These are phyloP conservation scores for Eucalyptus paniculata DNA, from an alignment of 345 rosid genomes.

Conservation along the genomic window DNA sequence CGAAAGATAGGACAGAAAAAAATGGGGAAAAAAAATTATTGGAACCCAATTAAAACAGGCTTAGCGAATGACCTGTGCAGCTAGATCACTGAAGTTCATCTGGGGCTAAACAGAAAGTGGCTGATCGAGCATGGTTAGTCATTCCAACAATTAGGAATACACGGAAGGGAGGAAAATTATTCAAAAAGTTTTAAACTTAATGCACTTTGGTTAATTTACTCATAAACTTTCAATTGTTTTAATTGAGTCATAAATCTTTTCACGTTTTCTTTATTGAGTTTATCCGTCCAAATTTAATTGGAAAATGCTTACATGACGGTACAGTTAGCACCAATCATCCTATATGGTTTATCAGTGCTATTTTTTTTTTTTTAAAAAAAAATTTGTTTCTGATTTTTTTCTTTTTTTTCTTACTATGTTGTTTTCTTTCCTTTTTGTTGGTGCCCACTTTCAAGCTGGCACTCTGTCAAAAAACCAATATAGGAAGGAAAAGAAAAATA, in stretches of 20 bases:
- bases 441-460: background rate
- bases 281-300: background rate
- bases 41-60: background rate
- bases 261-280: background rate
- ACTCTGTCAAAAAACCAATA: background rate
- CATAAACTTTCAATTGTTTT: background rate
- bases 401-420: too few relatives aligned
- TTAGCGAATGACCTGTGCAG: background rate
- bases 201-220: background rate
- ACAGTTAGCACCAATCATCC: background rate
- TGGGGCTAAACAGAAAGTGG: background rate
- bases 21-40: background rate
- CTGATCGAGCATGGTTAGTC: background rate
- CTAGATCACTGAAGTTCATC: background rate
- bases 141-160: background rate
- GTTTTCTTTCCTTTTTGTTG: background rate
- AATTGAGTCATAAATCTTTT: background rate
- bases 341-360: rapidly evolving
- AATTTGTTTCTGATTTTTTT: too few relatives aligned
- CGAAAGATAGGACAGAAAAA: background rate
- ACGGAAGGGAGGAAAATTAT: background rate
- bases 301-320: background rate
- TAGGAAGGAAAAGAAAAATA: background rate
- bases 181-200: background rate
- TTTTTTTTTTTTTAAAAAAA: too few relatives aligned